Evolutionary conservation across 768 basidiomycete species (phyloP), one percentile per base, ranked within the genome.

Genomic region (Leccinum arenicola): DNA sequence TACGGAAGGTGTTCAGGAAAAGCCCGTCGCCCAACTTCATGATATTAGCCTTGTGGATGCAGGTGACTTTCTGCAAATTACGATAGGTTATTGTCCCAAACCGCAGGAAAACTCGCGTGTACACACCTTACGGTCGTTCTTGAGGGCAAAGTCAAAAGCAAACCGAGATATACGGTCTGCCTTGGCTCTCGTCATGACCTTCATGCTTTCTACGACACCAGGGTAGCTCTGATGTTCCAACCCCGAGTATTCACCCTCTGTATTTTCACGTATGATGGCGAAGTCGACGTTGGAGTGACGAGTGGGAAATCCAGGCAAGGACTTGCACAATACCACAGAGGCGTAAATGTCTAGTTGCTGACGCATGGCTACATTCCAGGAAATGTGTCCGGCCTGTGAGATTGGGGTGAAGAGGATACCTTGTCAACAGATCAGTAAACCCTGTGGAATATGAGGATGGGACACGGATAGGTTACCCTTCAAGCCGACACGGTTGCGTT

Each of bases 321-420:
- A 94, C 77, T 98, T 98, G 88, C 96, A 98, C 55, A 98, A 84
- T 55, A 98, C 95, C 66, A 98, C 91, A 10, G 96, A 98, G 23
- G 97, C 97, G 75, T 98, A 99, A 66, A 99, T 98, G 75, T 99
- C 97, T 63, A 99, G 90, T 72, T 96, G 92, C 74, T 98, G 96
- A 65, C 97, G 91, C 95, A 99, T 98, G 63, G 97, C 97, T 59
- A 99, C 97, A 73, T 99, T 99, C 97, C 97, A 99, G 60, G 97
- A 98, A 64, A 96, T 94, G 76, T 99, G 97, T 3, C 94, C 95
- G 19, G 87, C 87, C 75, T 92, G 90, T 55, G 96, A 98, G 67
- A 96, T 93, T 64, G 95, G 96, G 48, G 97, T 99, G 81, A 95
- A 98, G 64, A 99, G 89, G 69, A 98, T 99, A 67, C 97, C 96